Base-by-base conservation (phyloP, 495 filamentous ascomycete species). In the Bombardia bombarda region DNA sequence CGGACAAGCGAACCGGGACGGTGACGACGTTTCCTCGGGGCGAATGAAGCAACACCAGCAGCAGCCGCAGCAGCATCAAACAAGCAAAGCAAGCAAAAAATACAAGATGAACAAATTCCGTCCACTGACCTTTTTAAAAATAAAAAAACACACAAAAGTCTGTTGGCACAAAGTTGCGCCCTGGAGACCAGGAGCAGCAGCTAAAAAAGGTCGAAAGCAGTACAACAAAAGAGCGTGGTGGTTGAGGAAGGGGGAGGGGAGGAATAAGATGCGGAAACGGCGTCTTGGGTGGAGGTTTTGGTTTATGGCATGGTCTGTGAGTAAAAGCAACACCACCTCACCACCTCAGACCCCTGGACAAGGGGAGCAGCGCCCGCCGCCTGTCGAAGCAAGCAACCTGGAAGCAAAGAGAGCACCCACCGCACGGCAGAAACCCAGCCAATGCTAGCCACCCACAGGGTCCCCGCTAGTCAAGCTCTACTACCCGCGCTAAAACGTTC, bases 201-300 rank as follows among this genome's bases (percentile, higher is more conserved):
- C 51, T n/a, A n/a, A 59, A 57, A 52, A 36, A 41, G 42, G 40
- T 35, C 38, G 45, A 40, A 43, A 54, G 42, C 50, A 54, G 46
- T 52, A 50, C 47, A 60, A 57, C 53, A 57, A 60, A 58, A 57
- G 60, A 59, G 56, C 49, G 57, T 59, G 57, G 57, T 59, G 57
- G 55, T 50, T 55, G 53, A 50, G 50, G 39, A 50, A 41, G 47
- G 45, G 42, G 42, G n/a, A n/a, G n/a, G n/a, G n/a, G n/a, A n/a
- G n/a, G n/a, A n/a, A n/a, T n/a, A n/a, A n/a, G n/a, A n/a, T n/a
- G 51, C 38, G 52, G 40, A 51, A 55, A 57, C 51, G 63, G 57
- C 53, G 43, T 51, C 43, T 48, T 56, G 53, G 53, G 58, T 58
- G 49, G 58, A 63, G 53, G 58, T 53, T 52, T 47, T 13, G 50